Percentiles rank a stretch among this genome's conserved stretches.
These are phyloP conservation scores for Isoetes taiwanensis DNA, from an alignment of 75 land plant genomes.

Conservation along the genomic window DNA sequence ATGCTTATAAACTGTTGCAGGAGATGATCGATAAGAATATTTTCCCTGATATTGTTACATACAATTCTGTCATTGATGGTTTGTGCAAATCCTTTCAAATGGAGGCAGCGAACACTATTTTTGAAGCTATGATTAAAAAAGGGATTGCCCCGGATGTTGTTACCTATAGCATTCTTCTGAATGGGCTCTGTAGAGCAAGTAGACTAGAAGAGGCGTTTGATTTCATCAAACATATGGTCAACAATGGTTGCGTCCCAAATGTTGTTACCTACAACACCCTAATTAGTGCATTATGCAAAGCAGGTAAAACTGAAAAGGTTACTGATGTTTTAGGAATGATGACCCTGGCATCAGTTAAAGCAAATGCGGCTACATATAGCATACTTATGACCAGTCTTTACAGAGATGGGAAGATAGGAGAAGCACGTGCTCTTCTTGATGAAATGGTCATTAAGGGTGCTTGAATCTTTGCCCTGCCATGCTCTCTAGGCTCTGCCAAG, in stretches of 20 bases:
- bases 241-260: constrained; percentile 34
- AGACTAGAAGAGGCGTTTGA: constrained; percentile 24
- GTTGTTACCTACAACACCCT: constrained; percentile 25
- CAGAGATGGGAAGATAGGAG: constrained; percentile 38
- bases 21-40: constrained; percentile 23
- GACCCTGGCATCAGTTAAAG: constrained; percentile 29
- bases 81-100: background rate
- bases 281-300: constrained; percentile 27
- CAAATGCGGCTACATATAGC: constrained; percentile 38
- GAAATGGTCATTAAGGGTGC: constrained; percentile 26
- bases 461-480: no score
- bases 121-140: constrained; percentile 21
- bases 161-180: constrained; percentile 35
- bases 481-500: no score
- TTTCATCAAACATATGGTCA: constrained; percentile 35
- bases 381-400: constrained; percentile 40
- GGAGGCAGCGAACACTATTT: background rate
- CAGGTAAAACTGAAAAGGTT: constrained; percentile 27
- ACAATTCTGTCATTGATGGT: constrained; percentile 19
- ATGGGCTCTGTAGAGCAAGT: constrained; percentile 43
- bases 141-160: constrained; percentile 51
- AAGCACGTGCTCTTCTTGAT: constrained; percentile 29
- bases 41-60: constrained; percentile 26
- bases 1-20: constrained; percentile 29
- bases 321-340: constrained; percentile 32